Evolutionary conservation across 805 yeast genomes (phyloP).

Genomic region (Yarrowia deformans): DNA sequence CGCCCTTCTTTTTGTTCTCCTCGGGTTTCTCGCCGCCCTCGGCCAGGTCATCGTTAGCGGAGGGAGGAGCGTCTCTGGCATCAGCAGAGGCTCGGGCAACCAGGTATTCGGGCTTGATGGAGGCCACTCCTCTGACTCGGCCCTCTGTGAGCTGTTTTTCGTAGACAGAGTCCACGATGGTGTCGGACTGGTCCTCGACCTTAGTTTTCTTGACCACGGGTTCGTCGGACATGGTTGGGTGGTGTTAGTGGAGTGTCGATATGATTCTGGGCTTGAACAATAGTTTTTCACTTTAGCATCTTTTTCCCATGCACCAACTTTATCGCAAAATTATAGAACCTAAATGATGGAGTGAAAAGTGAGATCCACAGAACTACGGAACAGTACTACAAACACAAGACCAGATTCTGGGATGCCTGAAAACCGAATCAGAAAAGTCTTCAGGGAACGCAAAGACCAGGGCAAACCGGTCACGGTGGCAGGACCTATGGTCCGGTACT

Average conservation of each 20-base stretch:
- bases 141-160: slow-evolving; percentile 43
- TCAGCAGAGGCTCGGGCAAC: slow-evolving; percentile 47
- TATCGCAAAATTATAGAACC: slow-evolving; percentile 47
- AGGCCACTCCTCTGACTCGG: slow-evolving; percentile 70
- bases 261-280: neutral
- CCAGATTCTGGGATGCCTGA: slow-evolving; percentile 40
- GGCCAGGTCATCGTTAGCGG: slow-evolving; percentile 45
- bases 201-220: slow-evolving; percentile 47
- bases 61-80: slow-evolving; percentile 40
- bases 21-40: slow-evolving; percentile 52
- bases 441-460: slow-evolving; percentile 56
- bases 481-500: slow-evolving; percentile 98
- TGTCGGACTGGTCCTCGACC: slow-evolving; percentile 42
- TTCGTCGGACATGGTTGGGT: slow-evolving; percentile 40
- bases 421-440: slow-evolving; percentile 62
- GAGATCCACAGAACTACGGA: too few relatives aligned
- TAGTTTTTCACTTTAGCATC: neutral
- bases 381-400: neutral
- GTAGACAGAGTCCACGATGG: slow-evolving; percentile 44
- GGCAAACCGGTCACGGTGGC: slow-evolving; percentile 68
- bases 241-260: neutral
- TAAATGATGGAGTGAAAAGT: slow-evolving; percentile 43
- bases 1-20: slow-evolving; percentile 61
- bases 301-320: slow-evolving; percentile 11
- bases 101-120: slow-evolving; percentile 74